Evolutionary conservation across 2,329 filamentous ascomycete species (phyloP), one percentile per base, ranked within the genome.

Genomic region (Hymenoscyphus fructigenus): DNA sequence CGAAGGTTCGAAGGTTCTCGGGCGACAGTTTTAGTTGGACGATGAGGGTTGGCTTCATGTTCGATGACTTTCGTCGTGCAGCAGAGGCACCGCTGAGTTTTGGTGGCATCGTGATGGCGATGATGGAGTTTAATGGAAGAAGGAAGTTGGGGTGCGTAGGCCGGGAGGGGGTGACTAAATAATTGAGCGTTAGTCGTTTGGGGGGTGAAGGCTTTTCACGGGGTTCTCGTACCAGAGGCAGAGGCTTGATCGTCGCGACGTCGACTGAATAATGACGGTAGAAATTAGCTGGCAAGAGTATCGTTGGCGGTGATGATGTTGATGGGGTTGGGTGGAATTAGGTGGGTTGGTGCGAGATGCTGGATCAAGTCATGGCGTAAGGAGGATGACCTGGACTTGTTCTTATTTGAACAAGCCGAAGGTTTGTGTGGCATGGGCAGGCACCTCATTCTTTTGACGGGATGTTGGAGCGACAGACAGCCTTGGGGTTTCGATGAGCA

Each of bases 21-120:
- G 85, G 77, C 26, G 82, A 72, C 59, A 88, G 78, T 70, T 80
- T 84, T 62, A 89, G 76, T 7, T 80, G 87, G 72, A 88, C 76
- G 66, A 87, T 65, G 60, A 81, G 71, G 38, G 66, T 67, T 15
- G 63, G 60, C 70, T 76, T 77, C 10, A 23, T 50, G 44, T 50
- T 50, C 62, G 72, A 71, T 9, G 71, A 73, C 62, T 74, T 73
- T 61, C 72, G 69, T 65, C 71, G 68, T 56, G 67, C 65, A 57
- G 44, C 53, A 38, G 67, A 59, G 38, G 68, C 55, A 56, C 29
- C 20, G 14, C 61, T 59, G 3, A 65, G 28, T 70, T 73, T 74
- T 55, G 73, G 65, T 57, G 72, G 66, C 74, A 74, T 75, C 36
- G 59, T 67, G 66, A 44, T 38, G 38, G 32, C 63, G 60, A 53